These are phyloP conservation scores for Tripterygium wilfordii DNA, from an alignment of 177 flowering plant genomes.

Conservation along the genomic window DNA sequence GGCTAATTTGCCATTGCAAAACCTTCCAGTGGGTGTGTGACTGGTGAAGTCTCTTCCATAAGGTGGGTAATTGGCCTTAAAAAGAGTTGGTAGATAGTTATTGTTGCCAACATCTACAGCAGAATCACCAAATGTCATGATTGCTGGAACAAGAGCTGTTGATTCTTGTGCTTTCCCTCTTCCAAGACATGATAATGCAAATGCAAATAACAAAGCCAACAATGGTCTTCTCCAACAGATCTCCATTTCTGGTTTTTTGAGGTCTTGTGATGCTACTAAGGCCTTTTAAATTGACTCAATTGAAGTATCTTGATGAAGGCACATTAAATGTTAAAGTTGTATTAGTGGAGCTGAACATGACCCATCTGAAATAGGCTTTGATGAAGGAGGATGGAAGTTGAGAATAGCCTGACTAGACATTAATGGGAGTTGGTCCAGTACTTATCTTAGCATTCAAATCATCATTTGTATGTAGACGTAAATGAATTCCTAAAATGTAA, in stretches of 20 bases:
- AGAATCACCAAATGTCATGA: slow-evolving; percentile 85
- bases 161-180: slow-evolving; percentile 34
- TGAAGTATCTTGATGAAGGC: too few species aligned
- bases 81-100: slow-evolving; percentile 67
- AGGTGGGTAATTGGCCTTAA: slow-evolving; percentile 86
- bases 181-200: slow-evolving; percentile 6
- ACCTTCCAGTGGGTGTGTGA: slow-evolving; percentile 77
- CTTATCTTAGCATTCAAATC: too few species aligned
- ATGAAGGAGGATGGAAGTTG: slow-evolving; percentile 17
- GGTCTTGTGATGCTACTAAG: neutral
- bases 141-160: slow-evolving; percentile 66
- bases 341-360: neutral
- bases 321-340: too few species aligned
- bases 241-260: slow-evolving; percentile 1
- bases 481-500: too few species aligned
- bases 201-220: slow-evolving; percentile 10
- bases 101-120: slow-evolving; percentile 90
- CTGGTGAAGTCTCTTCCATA: slow-evolving; percentile 78
- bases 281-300: slow-evolving; percentile 13
- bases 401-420: slow-evolving; percentile 9
- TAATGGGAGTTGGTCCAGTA: slow-evolving; percentile 10
- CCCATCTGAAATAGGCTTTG: neutral
- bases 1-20: slow-evolving; percentile 93
- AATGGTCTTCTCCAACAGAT: neutral
- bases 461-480: too few species aligned